Conservation (phyloP, 73 alveolate genomes). For the Symbiodinium natans region DNA sequence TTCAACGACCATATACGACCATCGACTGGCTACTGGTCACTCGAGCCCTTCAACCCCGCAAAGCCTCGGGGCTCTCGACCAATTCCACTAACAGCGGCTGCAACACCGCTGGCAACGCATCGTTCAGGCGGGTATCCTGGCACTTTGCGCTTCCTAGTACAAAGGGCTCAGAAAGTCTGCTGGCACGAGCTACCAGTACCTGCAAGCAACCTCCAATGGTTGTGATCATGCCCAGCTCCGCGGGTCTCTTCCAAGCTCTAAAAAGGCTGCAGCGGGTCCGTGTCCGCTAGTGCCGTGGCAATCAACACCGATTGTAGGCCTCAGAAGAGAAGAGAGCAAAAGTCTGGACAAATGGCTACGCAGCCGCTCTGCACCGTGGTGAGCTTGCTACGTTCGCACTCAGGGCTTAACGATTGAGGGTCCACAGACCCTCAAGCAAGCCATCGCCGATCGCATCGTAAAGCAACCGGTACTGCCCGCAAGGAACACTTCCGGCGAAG, state of each 20-base stretch:
- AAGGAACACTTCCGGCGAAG: too few relatives aligned
- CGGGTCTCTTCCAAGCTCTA: too few relatives aligned
- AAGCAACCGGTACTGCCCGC: conserved; percentile 39
- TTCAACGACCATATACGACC: too few relatives aligned
- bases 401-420: neutral
- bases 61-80: neutral
- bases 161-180: too few relatives aligned
- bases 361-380: neutral
- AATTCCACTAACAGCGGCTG: conserved; percentile 19
- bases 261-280: too few relatives aligned
- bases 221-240: neutral
- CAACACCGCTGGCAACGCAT: conserved; percentile 83
- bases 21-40: too few relatives aligned
- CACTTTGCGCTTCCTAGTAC: too few relatives aligned
- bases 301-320: conserved; percentile 52
- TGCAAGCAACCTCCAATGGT: too few relatives aligned
- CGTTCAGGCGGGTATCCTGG: conserved; percentile 80
- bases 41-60: neutral
- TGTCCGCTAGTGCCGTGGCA: conserved; percentile 83
- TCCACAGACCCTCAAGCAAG: conserved; percentile 43
- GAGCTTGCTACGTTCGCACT: neutral
- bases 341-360: neutral
- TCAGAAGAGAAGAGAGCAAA: neutral
- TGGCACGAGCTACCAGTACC: too few relatives aligned
- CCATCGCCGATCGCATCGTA: conserved; percentile 79